Base-by-base conservation (phyloP, 2,329 filamentous ascomycete genomes). In the Pseudogymnoascus verrucosus region DNA sequence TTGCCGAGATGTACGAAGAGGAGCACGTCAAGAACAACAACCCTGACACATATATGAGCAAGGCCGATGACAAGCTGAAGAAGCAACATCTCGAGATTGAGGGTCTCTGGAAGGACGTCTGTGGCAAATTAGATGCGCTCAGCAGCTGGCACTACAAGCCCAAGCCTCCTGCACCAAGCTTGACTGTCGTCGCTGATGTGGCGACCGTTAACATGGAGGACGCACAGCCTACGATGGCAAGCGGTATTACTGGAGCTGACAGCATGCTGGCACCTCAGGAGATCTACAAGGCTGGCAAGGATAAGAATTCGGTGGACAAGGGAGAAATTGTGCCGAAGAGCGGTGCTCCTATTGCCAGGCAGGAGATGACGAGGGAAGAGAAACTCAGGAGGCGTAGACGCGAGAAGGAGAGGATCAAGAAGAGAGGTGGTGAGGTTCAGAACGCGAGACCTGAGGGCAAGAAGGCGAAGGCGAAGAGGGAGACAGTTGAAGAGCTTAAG, bases 121-220 rank as follows among this genome's bases (percentile, higher is more conserved):
- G 84, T 71, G 84, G 84, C 54, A 90, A 91, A 67, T 86, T 99
- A 63, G 95, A 99, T 76, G 86, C 90, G 26, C 85, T 99, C 67
- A 93, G 88, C 76, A 96, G 90, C 74, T 96, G 91, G 88, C 90
- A 97, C 78, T 97, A 96, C 83, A 93, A 91, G 76, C 95, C 95
- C 62, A 96, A 93, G 78, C 88, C 90, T 10, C 83, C 88, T 1
- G 89, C 89, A 61, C 86, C 91, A n/a, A 85, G 85, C 54, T 84
- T 99, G 67, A 93, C 90, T 47, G 89, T 97, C 63, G 89, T 97
- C 36, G 84, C 91, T 26, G 93, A 98, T 76, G 90, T 95, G 3
- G 91, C 93, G n/a, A 91, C 90, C 3, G 88, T 98, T 68, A 83
- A 85, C 68, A 96, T 98, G 89, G 95, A 99, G 78, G 95, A 99